Conservation (phyloP, 352 stramenopile genomes). For the Phytophthora lateralis region DNA sequence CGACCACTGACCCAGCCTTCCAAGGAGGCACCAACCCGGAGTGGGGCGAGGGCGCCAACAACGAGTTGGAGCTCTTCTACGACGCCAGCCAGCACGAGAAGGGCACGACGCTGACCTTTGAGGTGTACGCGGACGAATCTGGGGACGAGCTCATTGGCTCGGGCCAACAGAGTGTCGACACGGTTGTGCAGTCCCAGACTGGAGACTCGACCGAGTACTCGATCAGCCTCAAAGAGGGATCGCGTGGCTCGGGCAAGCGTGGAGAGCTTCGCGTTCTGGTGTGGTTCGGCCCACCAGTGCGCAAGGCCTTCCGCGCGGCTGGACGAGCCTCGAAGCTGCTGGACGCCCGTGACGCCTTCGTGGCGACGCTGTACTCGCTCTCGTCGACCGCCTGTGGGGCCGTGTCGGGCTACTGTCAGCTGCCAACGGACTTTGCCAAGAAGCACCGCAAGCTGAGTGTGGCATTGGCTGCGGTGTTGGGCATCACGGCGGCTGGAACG, state of each 20-base stretch:
- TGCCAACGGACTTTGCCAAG: conserved; percentile 72
- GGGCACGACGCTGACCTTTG: conserved; percentile 55
- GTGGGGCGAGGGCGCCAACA: conserved; percentile 73
- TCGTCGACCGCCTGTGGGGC: conserved; percentile 30
- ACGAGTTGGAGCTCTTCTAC: conserved; percentile 85
- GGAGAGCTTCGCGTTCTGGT: conserved; percentile 65
- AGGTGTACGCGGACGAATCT: conserved; percentile 78
- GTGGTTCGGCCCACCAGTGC: conserved; percentile 82
- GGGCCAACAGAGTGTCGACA: conserved; percentile 57
- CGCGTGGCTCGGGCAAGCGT: conserved; percentile 42
- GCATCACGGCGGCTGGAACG: conserved; percentile 52
- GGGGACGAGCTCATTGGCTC: conserved; percentile 76
- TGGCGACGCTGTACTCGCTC: conserved; percentile 56
- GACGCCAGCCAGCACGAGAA: conserved; percentile 62
- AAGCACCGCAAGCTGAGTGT: conserved; percentile 78
- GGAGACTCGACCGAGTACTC: conserved; percentile 40
- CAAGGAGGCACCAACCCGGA: conserved; percentile 64
- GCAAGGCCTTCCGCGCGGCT: conserved; percentile 79
- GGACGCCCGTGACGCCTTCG: conserved; percentile 72
- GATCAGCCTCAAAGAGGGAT: conserved; percentile 57
- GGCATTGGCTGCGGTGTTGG: conserved; percentile 57
- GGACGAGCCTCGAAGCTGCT: conserved; percentile 74
- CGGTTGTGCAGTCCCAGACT: conserved; percentile 49
- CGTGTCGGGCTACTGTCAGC: conserved; percentile 51
- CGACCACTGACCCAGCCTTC: conserved; percentile 68